A percentile compares a stretch with the other conserved stretches of the same genome.
phyloP scores from a whole-genome alignment of 371 early-diverging fungal genomes.

The Lichtheimia ornata region DNA sequence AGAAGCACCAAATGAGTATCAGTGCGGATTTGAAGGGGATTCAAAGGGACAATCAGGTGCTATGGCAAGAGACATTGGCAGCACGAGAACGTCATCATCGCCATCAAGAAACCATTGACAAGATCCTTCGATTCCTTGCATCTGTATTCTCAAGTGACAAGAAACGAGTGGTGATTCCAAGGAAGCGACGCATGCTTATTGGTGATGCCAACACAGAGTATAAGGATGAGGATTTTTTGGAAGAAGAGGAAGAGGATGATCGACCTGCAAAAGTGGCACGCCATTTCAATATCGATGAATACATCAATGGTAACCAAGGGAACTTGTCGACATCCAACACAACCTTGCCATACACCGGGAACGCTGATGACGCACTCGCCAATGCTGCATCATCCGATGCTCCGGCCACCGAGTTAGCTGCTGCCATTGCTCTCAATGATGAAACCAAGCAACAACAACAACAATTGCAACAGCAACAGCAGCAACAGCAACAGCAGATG shows the following conservation, averaged over 20 bases:
- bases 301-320: slow-evolving; percentile 8
- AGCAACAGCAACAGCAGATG: slow-evolving; percentile 1
- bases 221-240: slow-evolving; percentile 19
- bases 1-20: slow-evolving; percentile 88
- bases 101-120: slow-evolving; percentile 93
- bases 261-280: slow-evolving; percentile 17
- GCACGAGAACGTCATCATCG: slow-evolving; percentile 77
- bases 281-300: slow-evolving; percentile 27
- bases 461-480: slow-evolving; percentile 16
- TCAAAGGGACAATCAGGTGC: slow-evolving; percentile 82
- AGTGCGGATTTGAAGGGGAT: slow-evolving; percentile 83
- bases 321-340: slow-evolving; percentile 3
- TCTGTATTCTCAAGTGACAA: slow-evolving; percentile 74
- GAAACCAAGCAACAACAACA: slow-evolving; percentile 34
- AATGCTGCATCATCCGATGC: slow-evolving; percentile 17
- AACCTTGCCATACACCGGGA: neutral
- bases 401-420: slow-evolving; percentile 35
- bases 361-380: slow-evolving; percentile 9
- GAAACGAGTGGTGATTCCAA: slow-evolving; percentile 58
- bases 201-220: slow-evolving; percentile 34
- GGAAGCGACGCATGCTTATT: slow-evolving; percentile 50
- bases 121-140: slow-evolving; percentile 80
- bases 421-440: slow-evolving; percentile 46
- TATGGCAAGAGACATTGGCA: slow-evolving; percentile 86
- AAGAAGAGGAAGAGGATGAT: slow-evolving; percentile 33